Percentiles rank a stretch among this genome's conserved stretches.
Conservation (phyloP, 495 filamentous ascomycete genomes). For the Saxophila tyrrhenica region DNA sequence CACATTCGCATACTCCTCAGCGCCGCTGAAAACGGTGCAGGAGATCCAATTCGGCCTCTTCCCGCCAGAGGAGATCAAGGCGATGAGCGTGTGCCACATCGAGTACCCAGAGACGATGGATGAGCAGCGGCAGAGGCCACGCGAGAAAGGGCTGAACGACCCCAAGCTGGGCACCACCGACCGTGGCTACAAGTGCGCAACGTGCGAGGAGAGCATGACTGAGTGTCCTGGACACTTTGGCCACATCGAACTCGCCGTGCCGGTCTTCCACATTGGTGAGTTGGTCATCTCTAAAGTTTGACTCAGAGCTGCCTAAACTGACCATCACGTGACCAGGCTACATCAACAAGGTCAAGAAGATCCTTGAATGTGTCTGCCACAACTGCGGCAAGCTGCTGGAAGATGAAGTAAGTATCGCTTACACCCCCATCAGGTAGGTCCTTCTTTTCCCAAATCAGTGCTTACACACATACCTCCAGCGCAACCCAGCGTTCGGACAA, state of each 20-base stretch:
- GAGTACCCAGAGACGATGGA: slow-evolving; percentile 98
- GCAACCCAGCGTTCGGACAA: slow-evolving; percentile 66
- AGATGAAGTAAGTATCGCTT: slow-evolving; percentile 72
- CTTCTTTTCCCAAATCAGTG: slow-evolving; percentile 37
- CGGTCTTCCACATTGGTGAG: slow-evolving; percentile 79
- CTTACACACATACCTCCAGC: slow-evolving; percentile 57
- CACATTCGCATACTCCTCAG: slow-evolving; percentile 81
- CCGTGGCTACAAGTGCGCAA: slow-evolving; percentile 82
- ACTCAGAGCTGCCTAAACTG: not conserved
- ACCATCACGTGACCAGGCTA: slow-evolving; percentile 49
- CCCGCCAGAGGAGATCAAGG: slow-evolving; percentile 95
- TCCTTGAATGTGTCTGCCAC: slow-evolving; percentile 94
- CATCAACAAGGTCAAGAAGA: slow-evolving; percentile 94
- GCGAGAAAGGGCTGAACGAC: slow-evolving; percentile 84
- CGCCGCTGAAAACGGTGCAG: slow-evolving; percentile 87
- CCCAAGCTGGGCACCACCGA: slow-evolving; percentile 91
- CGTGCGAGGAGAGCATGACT: slow-evolving; percentile 84
- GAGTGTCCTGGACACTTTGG: slow-evolving; percentile 97
- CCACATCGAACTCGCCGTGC: slow-evolving; percentile 89
- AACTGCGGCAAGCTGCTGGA: slow-evolving; percentile 92
- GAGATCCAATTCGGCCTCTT: slow-evolving; percentile 98
- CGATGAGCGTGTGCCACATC: slow-evolving; percentile 87
- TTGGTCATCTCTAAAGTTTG: slow-evolving; percentile 1
- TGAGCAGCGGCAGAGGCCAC: slow-evolving; percentile 74
- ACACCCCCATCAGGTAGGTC: slow-evolving; percentile 31